Evolutionary conservation across 2,329 filamentous ascomycete species (phyloP).

Genomic region (Aspergillus sp.): DNA sequence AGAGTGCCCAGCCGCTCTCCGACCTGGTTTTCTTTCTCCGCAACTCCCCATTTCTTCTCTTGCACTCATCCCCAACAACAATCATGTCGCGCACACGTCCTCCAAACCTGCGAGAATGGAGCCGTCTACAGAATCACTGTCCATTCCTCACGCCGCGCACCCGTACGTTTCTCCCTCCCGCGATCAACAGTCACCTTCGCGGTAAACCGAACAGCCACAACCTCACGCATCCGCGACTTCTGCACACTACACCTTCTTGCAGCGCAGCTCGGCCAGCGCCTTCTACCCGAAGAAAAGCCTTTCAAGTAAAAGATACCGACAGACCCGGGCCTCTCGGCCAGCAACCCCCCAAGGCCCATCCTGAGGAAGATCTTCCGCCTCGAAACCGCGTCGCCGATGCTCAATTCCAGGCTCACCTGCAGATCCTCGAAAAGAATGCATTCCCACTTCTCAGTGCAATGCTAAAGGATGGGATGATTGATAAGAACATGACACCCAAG

Average conservation of each 20-base stretch:
- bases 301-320: background rate
- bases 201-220: background rate
- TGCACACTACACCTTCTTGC: slow-evolving; percentile 13
- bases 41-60: background rate
- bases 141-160: background rate
- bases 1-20: background rate
- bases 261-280: slow-evolving; percentile 12
- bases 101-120: slow-evolving; percentile 16
- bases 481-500: slow-evolving; percentile 8
- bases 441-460: background rate
- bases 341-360: background rate
- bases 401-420: background rate
- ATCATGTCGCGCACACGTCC: slow-evolving; percentile 21
- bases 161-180: background rate
- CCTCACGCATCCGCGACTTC: background rate
- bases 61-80: background rate
- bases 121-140: background rate
- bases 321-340: background rate
- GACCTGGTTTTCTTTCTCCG: background rate
- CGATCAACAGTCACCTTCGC: background rate
- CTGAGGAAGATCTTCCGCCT: background rate
- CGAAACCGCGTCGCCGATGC: background rate
- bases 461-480: background rate
- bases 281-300: slow-evolving; percentile 5
- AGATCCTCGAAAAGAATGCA: slow-evolving; percentile 2